These are phyloP conservation scores for Ploettnerulaceae sp. DNA, from an alignment of 2,329 filamentous ascomycete species.

Conservation along the genomic window DNA sequence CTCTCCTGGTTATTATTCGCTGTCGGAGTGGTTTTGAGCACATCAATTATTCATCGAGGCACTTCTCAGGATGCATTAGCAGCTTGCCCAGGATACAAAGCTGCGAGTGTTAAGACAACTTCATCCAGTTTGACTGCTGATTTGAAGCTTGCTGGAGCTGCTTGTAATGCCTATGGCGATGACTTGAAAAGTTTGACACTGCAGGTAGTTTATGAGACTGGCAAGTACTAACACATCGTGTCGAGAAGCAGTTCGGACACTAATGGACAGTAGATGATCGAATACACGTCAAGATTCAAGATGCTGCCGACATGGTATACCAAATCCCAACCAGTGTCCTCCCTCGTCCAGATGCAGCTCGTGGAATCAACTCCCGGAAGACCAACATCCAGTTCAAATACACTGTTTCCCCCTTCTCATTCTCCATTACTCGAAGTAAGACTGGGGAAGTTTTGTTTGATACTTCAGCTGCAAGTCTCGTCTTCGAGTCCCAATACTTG, in stretches of 20 bases:
- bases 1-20: slow-evolving; percentile 16
- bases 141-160: slow-evolving; percentile 51
- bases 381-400: slow-evolving; percentile 48
- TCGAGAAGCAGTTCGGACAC: not conserved
- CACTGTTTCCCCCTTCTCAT: slow-evolving; percentile 54
- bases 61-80: slow-evolving; percentile 22
- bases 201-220: slow-evolving; percentile 56
- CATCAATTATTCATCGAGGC: slow-evolving; percentile 8
- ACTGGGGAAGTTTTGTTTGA: slow-evolving; percentile 54
- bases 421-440: slow-evolving; percentile 47
- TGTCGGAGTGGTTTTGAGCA: slow-evolving; percentile 13
- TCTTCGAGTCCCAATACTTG: slow-evolving; percentile 62
- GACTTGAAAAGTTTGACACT: slow-evolving; percentile 53
- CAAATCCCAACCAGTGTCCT: slow-evolving; percentile 57
- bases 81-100: slow-evolving; percentile 48
- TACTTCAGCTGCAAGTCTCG: slow-evolving; percentile 49
- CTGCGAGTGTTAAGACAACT: slow-evolving; percentile 43
- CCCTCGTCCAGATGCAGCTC: slow-evolving; percentile 42
- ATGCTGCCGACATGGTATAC: slow-evolving; percentile 53
- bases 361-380: slow-evolving; percentile 31
- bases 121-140: slow-evolving; percentile 49
- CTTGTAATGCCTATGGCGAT: slow-evolving; percentile 55
- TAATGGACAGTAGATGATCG: slow-evolving; percentile 44
- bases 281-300: slow-evolving; percentile 60
- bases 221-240: slow-evolving; percentile 34